A percentile compares a stretch with the other conserved stretches of the same genome.
phyloP scores from a whole-genome alignment of 768 basidiomycete genomes.

The Pleurotus salmoneostramineus region DNA sequence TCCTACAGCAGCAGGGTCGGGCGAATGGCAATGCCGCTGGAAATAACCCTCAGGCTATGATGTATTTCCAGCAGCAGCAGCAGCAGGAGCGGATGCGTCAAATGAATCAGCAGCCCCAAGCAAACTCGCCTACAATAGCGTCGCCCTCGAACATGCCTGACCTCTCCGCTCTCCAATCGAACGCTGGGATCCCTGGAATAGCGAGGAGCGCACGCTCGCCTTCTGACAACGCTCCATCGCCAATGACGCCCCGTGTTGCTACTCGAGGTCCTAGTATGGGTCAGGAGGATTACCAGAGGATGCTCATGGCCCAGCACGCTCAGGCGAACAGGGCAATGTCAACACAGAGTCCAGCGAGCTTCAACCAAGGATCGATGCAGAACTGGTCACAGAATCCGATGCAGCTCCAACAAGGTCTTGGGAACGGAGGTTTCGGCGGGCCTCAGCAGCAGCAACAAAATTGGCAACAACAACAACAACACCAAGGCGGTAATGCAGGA shows the following conservation, averaged over 20 bases:
- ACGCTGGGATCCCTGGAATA: constrained; percentile 65
- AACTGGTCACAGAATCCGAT: constrained; percentile 20
- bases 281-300: constrained; percentile 56
- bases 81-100: constrained; percentile 27
- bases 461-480: constrained; percentile 17
- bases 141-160: constrained; percentile 29
- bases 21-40: constrained; percentile 15
- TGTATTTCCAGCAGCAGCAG: constrained; percentile 22
- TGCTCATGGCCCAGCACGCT: constrained; percentile 34
- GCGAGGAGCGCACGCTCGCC: constrained; percentile 73
- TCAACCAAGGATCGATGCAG: constrained; percentile 21
- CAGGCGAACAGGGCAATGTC: constrained; percentile 33
- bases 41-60: constrained; percentile 15
- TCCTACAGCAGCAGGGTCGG: constrained; percentile 31
- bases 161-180: constrained; percentile 53
- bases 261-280: constrained; percentile 32
- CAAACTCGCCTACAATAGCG: constrained; percentile 34
- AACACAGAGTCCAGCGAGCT: constrained; percentile 31
- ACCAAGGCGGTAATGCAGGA: constrained; percentile 13
- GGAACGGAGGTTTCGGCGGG: constrained; percentile 24
- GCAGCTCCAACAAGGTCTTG: constrained; percentile 24
- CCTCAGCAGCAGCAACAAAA: constrained; percentile 29
- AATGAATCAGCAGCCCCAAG: constrained; percentile 36
- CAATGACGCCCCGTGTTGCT: constrained; percentile 46
- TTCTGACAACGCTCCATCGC: constrained; percentile 54